Percentiles rank a stretch among this genome's conserved stretches.
Conservation (phyloP, 2,329 filamentous ascomycete species). For the Paraconiothyrium brasiliense region DNA sequence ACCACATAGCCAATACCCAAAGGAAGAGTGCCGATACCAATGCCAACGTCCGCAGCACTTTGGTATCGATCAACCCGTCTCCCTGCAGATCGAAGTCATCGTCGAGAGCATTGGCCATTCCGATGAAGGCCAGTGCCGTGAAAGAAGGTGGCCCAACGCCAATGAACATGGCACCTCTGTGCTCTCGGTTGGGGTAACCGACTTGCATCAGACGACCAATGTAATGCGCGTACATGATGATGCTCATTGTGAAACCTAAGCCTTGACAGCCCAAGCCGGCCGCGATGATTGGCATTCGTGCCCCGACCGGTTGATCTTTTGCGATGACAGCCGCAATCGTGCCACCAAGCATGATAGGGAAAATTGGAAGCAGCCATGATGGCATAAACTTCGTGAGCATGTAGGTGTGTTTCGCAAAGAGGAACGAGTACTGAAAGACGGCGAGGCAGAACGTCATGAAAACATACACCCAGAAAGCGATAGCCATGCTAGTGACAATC, state of each 20-base stretch:
- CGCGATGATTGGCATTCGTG: constrained; percentile 70
- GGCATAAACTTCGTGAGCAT: constrained; percentile 75
- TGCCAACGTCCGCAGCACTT: constrained; percentile 56
- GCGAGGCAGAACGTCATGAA: constrained; percentile 52
- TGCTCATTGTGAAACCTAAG: constrained; percentile 72
- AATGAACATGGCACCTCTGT: constrained; percentile 77
- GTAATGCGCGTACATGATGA: constrained; percentile 78
- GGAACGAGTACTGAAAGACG: constrained; percentile 66
- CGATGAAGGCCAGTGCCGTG: constrained; percentile 74
- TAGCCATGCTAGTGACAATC: constrained; percentile 51
- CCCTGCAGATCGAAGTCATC: constrained; percentile 59
- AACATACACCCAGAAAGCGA: constrained; percentile 58
- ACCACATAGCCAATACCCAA: constrained; percentile 70
- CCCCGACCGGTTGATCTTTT: constrained; percentile 64
- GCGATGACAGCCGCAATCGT: constrained; percentile 75
- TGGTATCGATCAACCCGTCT: constrained; percentile 56
- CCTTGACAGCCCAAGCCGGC: constrained; percentile 76
- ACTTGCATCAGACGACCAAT: constrained; percentile 75
- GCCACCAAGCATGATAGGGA: constrained; percentile 77
- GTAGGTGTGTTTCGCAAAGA: constrained; percentile 69
- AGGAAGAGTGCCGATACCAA: constrained; percentile 65
- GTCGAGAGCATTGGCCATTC: constrained; percentile 67
- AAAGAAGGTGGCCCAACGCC: constrained; percentile 79
- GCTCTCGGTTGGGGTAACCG: constrained; percentile 70
- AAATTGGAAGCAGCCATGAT: constrained; percentile 77